Evolutionary conservation across 2,329 filamentous ascomycete species (phyloP), one percentile per base, ranked within the genome.

Genomic region (Ampelomyces quisqualis): DNA sequence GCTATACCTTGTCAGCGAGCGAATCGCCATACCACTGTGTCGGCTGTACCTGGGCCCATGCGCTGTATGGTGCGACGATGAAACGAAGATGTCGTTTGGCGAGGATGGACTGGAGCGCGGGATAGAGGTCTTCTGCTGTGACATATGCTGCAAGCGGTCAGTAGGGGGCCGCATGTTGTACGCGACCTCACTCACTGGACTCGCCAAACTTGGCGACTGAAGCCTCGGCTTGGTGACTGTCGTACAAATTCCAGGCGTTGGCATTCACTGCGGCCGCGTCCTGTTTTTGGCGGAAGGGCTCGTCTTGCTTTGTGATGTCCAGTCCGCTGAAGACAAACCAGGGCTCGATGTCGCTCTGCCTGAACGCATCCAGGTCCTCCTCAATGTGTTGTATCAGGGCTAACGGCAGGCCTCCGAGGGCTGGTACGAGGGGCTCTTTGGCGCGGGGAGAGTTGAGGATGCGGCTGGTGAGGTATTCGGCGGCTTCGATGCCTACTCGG

Each of bases 281-380:
- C 39, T 85, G 76, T 17, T 82, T 75, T 45, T 84, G 76, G 21
- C 66, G 66, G 46, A 77, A 75, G 8, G 73, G 71, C 32, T 87
- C 82, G 28, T 67, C 65, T 58, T 90, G 84, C 60, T 87, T 85
- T 26, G 83, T 82, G 46, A 90, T 79, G 26, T 89, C 82, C 58
- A 95, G 80, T 23, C 93, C 93, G 66, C 91, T 88, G 70, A 98
- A 98, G 36, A 98, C 78, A 67, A 98, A 97, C 49, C 94, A 74
- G 2, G 88, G 88, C n/a, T 76, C 81, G 37, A 95, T 84, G 14
- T 80, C 79, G 57, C 84, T 73, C 31, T 78, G 77, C 46, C 81
- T 80, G 76, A 93, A 88, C 43, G 76, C 74, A 45, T 86, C 78
- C 20, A 98, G 74, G 56, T 95, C 88, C 35, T 79, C 77, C 63